Base-by-base conservation (phyloP, 208 protist species). In the Acanthamoeba healyi region DNA sequence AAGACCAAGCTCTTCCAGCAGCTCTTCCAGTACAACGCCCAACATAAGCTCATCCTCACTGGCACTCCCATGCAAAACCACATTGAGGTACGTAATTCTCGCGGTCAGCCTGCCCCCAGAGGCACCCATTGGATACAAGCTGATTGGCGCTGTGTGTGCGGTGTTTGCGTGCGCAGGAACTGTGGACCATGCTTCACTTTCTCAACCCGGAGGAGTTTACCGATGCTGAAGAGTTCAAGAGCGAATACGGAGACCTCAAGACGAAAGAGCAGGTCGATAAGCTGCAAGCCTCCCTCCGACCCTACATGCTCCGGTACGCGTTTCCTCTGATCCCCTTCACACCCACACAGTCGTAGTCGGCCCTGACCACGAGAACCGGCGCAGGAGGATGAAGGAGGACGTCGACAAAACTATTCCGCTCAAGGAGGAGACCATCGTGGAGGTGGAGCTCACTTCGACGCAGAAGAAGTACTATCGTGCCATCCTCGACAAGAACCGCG, bases 31-130 rank as follows among this genome's bases (percentile, higher is more conserved):
- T 95, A 92, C 82, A 90, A 94, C 29, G 49, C 96, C 22, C 14
- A 87, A 12, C 58, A 95, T 46, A 92, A 34, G 19, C 49, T 96
- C 24, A 63, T 97, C 32, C 94, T 97, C 12, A 96, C 94, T 10
- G 99, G 99, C 42, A 99, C 99, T 9, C 99, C 99, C 26, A 96
- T 99, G 74, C 99, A 99, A 94, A 99, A 99, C 97, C 98, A 99
- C 88, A 97, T 95, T 86, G 89, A 97, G 54, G 54, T 61, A 61
- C 54, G 10, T n/a, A n/a, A n/a, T n/a, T n/a, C n/a, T n/a, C n/a
- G n/a, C n/a, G n/a, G n/a, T n/a, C n/a, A n/a, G n/a, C 12, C 54
- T 54, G 22, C 54, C 22, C 54, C 54, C 54, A 14, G 46, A 1
- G 4, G 49, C 49, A n/a, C n/a, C n/a, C n/a, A n/a, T n/a, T n/a